Conservation (phyloP, 2,329 filamentous ascomycete species). For the Diaporthe australafricana region DNA sequence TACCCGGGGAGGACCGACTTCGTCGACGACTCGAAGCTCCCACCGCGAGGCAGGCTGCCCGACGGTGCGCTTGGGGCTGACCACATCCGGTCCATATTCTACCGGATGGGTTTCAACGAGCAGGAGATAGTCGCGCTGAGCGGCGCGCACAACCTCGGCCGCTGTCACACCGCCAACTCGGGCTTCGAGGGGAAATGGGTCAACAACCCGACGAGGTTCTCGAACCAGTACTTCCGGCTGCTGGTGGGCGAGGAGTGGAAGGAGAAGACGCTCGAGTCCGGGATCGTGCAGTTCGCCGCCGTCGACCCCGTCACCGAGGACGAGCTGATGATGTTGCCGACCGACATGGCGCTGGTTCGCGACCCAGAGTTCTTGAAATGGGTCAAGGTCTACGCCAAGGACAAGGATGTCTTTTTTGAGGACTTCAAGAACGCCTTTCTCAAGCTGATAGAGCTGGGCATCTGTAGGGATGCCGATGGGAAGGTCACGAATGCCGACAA, state of each 20-base stretch:
- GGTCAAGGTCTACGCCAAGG: conserved; percentile 69
- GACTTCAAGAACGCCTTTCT: conserved; percentile 69
- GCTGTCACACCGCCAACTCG: conserved; percentile 66
- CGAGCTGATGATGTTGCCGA: conserved; percentile 75
- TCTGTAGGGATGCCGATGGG: conserved; percentile 64
- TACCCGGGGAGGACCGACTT: conserved; percentile 69
- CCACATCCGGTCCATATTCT: conserved; percentile 92
- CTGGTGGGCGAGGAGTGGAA: conserved; percentile 47
- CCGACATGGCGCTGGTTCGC: conserved; percentile 68
- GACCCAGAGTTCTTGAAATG: conserved; percentile 65
- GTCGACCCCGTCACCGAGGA: conserved; percentile 67
- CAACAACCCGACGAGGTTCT: conserved; percentile 51
- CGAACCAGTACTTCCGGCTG: conserved; percentile 51
- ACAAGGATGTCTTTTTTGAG: conserved; percentile 71
- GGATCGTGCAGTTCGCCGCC: conserved; percentile 68
- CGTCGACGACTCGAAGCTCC: conserved; percentile 69
- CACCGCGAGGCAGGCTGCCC: conserved; percentile 72
- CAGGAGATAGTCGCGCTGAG: conserved; percentile 92
- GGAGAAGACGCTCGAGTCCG: conserved; percentile 64
- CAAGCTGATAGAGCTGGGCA: conserved; percentile 71
- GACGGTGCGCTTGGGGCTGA: conserved; percentile 82
- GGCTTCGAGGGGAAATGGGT: conserved; percentile 56
- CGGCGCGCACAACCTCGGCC: conserved; percentile 88
- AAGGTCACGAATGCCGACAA: conserved; percentile 68
- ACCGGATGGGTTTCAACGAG: conserved; percentile 98